Percentiles rank a stretch among this genome's conserved stretches.
phyloP scores from a whole-genome alignment of 2,329 filamentous ascomycete species.

The Penicillium griseofulvum region DNA sequence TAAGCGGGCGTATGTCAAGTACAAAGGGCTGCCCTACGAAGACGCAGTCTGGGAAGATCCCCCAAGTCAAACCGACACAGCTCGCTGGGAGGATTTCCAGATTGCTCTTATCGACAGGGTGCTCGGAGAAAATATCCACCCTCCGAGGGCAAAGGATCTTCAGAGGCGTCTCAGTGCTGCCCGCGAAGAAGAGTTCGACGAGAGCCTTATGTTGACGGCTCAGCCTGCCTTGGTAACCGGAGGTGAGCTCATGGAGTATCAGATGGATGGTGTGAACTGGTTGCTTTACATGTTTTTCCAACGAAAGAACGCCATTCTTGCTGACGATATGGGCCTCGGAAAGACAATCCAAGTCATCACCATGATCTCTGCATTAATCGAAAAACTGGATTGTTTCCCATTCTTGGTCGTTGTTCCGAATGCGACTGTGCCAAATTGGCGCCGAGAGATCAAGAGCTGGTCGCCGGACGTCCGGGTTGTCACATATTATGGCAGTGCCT shows the following conservation, averaged over 20 bases:
- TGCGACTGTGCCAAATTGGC: conserved; percentile 95
- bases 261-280: conserved; percentile 92
- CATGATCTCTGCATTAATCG: conserved; percentile 70
- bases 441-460: conserved; percentile 93
- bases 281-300: conserved; percentile 85
- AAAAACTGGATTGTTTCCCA: conserved; percentile 75
- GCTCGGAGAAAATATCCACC: conserved; percentile 69
- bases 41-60: conserved; percentile 87
- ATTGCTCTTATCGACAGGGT: conserved; percentile 85
- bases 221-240: conserved; percentile 74
- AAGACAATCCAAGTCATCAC: conserved; percentile 94
- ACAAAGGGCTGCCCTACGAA: conserved; percentile 86
- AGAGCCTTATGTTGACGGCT: conserved; percentile 62
- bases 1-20: conserved; percentile 77
- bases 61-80: conserved; percentile 59
- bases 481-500: conserved; percentile 80
- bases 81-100: conserved; percentile 74
- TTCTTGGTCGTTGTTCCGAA: conserved; percentile 94
- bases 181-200: conserved; percentile 63
- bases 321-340: conserved; percentile 96
- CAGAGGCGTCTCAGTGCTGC: conserved; percentile 67
- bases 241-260: conserved; percentile 88
- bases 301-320: conserved; percentile 81
- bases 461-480: conserved; percentile 80
- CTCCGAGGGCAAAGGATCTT: conserved; percentile 56